phyloP scores from a whole-genome alignment of 176 grass and related monocot species.

The Alopecurus myosuroides region DNA sequence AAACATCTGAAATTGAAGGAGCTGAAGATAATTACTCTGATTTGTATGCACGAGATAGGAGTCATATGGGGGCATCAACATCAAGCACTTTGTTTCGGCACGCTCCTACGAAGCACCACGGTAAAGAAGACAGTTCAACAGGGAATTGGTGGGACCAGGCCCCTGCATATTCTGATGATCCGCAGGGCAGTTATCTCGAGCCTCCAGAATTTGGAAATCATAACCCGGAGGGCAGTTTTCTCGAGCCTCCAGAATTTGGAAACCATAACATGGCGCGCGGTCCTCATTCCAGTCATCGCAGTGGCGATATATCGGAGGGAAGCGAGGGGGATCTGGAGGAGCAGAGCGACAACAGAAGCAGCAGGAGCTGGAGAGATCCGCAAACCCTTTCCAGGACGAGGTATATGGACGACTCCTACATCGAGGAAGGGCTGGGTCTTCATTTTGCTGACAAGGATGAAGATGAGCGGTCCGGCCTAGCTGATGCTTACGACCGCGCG shows the following conservation, averaged over 20 bases:
- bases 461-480: neutral
- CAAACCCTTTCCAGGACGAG: slow-evolving; percentile 50
- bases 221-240: slow-evolving; percentile 46
- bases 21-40: slow-evolving; percentile 6
- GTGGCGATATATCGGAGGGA: slow-evolving; percentile 25
- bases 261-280: slow-evolving; percentile 6
- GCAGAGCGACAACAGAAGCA: slow-evolving; percentile 16
- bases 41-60: slow-evolving; percentile 38
- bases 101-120: neutral
- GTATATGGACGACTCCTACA: slow-evolving; percentile 64
- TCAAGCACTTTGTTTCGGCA: slow-evolving; percentile 59
- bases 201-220: neutral
- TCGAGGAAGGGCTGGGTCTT: slow-evolving; percentile 51
- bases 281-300: slow-evolving; percentile 32
- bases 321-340: slow-evolving; percentile 39
- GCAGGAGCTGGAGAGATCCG: slow-evolving; percentile 8
- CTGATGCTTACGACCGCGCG: slow-evolving; percentile 26
- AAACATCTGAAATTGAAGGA: slow-evolving; percentile 47
- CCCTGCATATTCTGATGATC: slow-evolving; percentile 12
- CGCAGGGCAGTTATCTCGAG: slow-evolving; percentile 38
- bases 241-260: slow-evolving; percentile 54
- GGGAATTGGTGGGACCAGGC: slow-evolving; percentile 50
- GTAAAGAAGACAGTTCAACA: slow-evolving; percentile 3
- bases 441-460: slow-evolving; percentile 63
- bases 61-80: slow-evolving; percentile 68